Evolutionary conservation across 2,329 filamentous ascomycete species (phyloP).

Genomic region (Aspergillus cejpii): DNA sequence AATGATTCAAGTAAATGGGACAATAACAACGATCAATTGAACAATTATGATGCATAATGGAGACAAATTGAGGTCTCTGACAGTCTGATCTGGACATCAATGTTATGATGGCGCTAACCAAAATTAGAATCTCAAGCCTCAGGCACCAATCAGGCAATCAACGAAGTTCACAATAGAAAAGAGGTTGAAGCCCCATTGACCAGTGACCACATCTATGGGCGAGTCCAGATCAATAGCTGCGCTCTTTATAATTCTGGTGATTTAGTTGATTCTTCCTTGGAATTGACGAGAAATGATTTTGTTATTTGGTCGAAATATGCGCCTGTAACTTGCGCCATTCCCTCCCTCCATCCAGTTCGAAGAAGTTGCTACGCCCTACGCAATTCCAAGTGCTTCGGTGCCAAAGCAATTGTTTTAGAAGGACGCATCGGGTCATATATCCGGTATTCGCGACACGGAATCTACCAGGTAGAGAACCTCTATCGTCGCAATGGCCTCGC

Average conservation of each 20-base stretch:
- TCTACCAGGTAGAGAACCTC: background rate
- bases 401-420: background rate
- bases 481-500: constrained; percentile 25
- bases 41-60: too few species aligned
- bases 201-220: background rate
- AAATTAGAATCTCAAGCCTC: constrained; percentile 3
- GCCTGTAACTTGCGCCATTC: background rate
- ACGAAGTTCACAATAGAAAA: constrained; percentile 16
- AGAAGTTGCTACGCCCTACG: background rate
- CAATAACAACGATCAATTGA: too few species aligned
- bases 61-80: too few species aligned
- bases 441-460: background rate
- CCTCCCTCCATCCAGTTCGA: background rate
- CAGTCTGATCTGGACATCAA: too few species aligned
- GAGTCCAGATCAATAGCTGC: background rate
- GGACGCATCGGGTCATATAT: background rate
- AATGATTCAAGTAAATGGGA: too few species aligned
- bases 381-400: background rate
- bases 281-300: background rate
- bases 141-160: constrained; percentile 11
- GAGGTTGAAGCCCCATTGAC: background rate
- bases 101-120: constrained; percentile 9
- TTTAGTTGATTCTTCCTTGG: background rate
- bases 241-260: background rate
- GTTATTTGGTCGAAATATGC: background rate